Evolutionary conservation across 257 asterid species (phyloP), one percentile per base, ranked within the genome.

Genomic region (Nicotiana obtusifolia): DNA sequence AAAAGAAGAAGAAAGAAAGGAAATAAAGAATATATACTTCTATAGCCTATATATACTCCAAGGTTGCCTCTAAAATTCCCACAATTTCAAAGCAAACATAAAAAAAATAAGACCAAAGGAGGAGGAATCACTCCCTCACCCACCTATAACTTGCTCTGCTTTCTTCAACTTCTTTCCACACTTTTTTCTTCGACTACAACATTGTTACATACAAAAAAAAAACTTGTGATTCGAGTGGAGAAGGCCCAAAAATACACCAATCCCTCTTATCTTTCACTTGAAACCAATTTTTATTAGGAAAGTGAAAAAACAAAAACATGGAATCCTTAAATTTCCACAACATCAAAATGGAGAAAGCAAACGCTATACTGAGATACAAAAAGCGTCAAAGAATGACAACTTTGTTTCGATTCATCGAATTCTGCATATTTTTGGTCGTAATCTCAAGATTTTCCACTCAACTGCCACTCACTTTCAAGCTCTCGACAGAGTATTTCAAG

Each of bases 311-410:
- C 10, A 11, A 22, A 31, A 7, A 53, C 10, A 71, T 57, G 93
- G 91, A 88, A 52, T 81, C 91, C 17, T 82, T 66, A 85, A 81
- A 69, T 33, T 64, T 85, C 57, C 81, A 86, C 16, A 87, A 86
- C 85, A 76, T 88, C 17, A 86, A 37, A 69, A 3, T 44, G 11
- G 91, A 89, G 90, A 91, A 89, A 84, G 86, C 88, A 11, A 87
- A 84, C 52, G 86, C 87, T 33, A 62, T 71, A 13, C 24, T 78
- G 4, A 87, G 81, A 79, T 80, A 78, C 80, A 79, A 73, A 19
- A 81, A 69, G 59, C 60, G 76, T 44, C 82, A 81, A 44, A 80
- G 78, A 80, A 62, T 91, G 64, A 81, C 85, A 44, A 81, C 81
- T 44, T 30, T 86, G 84, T 84, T 91, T 56, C 84, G 93, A 1